Base-by-base conservation (phyloP, 148 eudicot species). In the Polygonum maritimum region DNA sequence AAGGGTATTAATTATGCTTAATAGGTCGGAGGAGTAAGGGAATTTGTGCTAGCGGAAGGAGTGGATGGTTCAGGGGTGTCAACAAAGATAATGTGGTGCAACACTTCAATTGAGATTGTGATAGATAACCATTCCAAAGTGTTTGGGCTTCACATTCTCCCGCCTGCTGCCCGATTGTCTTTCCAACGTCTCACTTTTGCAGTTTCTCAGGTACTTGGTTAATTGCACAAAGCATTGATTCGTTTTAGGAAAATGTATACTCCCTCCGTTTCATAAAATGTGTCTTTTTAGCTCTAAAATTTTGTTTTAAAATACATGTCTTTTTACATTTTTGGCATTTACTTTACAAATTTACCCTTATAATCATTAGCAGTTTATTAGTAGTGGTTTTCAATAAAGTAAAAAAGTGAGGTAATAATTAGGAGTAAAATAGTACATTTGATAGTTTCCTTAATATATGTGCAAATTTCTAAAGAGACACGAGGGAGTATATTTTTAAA, bases 61-160 rank as follows among this genome's bases (percentile, higher is more conserved):
- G 87, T 86, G 48, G 93, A 89, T 76, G 78, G 48, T 7, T 73
- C 90, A 26, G 93, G 93, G 10, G 93, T 89, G 15, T 44, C 87
- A 14, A 89, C 93, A 4, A 87, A 84, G 75, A n/a, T 89, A 10
- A 85, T 89, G 2, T 79, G 78, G 11, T 76, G 82, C 81, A 89
- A 89, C 71, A 78, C 78, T 41, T 81, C 93, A 5, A 77, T 89
- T 15, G 38, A 84, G 36, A 45, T 89, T 22, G 12, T 80, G 11
- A 65, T 87, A 15, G 83, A 89, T 36, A 87, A 87, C 82, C 78
- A 85, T 63, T 89, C 93, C 48, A 82, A 84, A 75, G 77, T 87
- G 49, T 89, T 82, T 69, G 84, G 79, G 31, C 88, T 89, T 77
- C 89, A 84, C 77, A 54, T 89, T 79, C 82, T 76, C 31, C 87